Base-by-base conservation (phyloP, 345 rosid genomes). In the Passiflora organensis region DNA sequence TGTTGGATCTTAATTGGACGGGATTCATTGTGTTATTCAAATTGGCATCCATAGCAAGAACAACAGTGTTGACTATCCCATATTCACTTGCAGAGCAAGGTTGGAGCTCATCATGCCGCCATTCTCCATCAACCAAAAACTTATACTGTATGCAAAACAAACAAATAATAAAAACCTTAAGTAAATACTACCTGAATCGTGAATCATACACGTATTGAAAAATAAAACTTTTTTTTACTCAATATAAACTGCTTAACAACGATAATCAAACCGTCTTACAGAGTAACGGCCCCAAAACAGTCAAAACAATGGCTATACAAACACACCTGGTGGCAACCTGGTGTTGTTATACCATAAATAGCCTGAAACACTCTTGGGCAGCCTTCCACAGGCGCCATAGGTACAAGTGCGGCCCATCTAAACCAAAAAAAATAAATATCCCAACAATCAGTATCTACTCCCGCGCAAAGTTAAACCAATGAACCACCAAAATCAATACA, bases 101-200 rank as follows among this genome's bases (percentile, higher is more conserved):
- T 32, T 68, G 73, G 50, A 32, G 59, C 2, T 68, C 68, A 28
- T 68, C 73, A 41, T 62, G 57, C 38, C 64, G 59, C 73, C 73
- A 68, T 37, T 68, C 73, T 57, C 73, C 73, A 51, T 68, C 73
- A 56, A 68, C 73, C 4, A 34, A 52, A 57, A 68, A 68, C 43
- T 62, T 68, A 64, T 56, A 68, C 73, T 68, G 73, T 59, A 44
- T 49, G 25, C 21, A 18, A 50, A 49, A 53, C 24, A 32, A 9
- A 6, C 44, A 1, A n/a, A n/a, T n/a, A n/a, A n/a, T n/a, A n/a
- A n/a, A n/a, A n/a, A n/a, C n/a, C n/a, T n/a, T n/a, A n/a, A n/a
- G n/a, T n/a, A n/a, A n/a, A n/a, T n/a, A n/a, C n/a, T n/a, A n/a
- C n/a, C n/a, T n/a, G n/a, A n/a, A n/a, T n/a, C n/a, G n/a, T n/a